Evolutionary conservation across 2,329 filamentous ascomycete genomes (phyloP).

Genomic region (Fusarium sp.): DNA sequence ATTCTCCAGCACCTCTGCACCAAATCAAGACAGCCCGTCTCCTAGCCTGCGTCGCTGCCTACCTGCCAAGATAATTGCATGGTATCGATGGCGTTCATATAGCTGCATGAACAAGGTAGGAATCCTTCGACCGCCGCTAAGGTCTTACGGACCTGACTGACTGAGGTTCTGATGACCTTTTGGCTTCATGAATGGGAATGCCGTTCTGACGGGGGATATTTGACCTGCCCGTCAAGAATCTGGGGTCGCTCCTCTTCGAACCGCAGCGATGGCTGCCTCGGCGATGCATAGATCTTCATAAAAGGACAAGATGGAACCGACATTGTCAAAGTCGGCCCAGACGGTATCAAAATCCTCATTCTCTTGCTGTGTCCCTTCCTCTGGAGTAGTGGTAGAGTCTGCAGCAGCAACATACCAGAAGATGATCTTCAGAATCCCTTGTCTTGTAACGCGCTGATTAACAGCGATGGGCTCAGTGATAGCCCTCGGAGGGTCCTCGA

Average conservation of each 20-base stretch:
- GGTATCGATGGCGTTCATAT: too few species aligned
- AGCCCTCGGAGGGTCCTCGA: background rate
- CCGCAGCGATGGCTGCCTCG: background rate
- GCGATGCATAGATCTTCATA: background rate
- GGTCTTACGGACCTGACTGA: too few species aligned
- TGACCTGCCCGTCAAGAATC: background rate
- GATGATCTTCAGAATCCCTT: constrained; percentile 2
- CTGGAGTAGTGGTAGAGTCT: constrained; percentile 1
- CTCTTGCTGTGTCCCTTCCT: constrained; percentile 14
- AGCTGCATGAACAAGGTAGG: too few species aligned
- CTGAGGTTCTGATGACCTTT: too few species aligned
- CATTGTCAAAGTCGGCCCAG: background rate
- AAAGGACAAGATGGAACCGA: background rate
- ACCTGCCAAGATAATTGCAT: too few species aligned
- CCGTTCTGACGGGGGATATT: background rate
- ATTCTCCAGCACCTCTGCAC: too few species aligned
- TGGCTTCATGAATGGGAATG: background rate
- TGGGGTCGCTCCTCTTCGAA: background rate
- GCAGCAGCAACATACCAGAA: constrained; percentile 18
- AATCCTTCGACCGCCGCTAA: too few species aligned
- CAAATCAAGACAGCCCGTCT: too few species aligned
- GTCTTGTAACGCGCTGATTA: background rate
- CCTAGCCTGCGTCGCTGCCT: too few species aligned
- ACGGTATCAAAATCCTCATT: constrained; percentile 13
- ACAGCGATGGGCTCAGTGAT: constrained; percentile 11